Evolutionary conservation across 139 green algal species (phyloP).

Genomic region (Chlamydomonas sp.): DNA sequence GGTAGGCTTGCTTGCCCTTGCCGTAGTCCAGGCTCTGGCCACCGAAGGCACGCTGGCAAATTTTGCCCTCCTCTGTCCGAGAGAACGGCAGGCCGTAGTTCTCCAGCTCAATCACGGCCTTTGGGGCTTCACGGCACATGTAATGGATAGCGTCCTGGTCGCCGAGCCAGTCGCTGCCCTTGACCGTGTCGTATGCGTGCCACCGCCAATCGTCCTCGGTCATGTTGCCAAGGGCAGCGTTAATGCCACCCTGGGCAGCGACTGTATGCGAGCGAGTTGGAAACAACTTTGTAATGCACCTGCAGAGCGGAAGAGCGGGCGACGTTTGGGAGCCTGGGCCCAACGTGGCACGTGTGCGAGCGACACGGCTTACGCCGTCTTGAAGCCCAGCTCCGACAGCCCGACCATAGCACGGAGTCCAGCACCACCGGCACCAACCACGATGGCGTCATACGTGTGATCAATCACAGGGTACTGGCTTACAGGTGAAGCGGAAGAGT

Average conservation of each 20-base stretch:
- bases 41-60: slow-evolving; percentile 99
- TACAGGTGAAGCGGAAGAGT: no score
- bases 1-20: slow-evolving; percentile 88
- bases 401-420: slow-evolving; percentile 96
- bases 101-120: slow-evolving; percentile 97
- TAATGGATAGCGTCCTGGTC: slow-evolving; percentile 91
- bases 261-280: slow-evolving; percentile 99
- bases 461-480: slow-evolving; percentile 91
- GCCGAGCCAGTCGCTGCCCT: slow-evolving; percentile 98
- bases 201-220: slow-evolving; percentile 98
- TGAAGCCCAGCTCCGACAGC: slow-evolving; percentile 94
- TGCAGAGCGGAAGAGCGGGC: slow-evolving; percentile 43
- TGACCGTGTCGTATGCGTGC: slow-evolving; percentile 99
- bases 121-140: slow-evolving; percentile 92
- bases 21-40: slow-evolving; percentile 97
- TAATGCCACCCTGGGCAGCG: slow-evolving; percentile 98
- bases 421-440: slow-evolving; percentile 89
- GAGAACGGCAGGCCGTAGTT: slow-evolving; percentile 98
- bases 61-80: slow-evolving; percentile 97
- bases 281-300: slow-evolving; percentile 99
- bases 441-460: slow-evolving; percentile 97
- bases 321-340: background rate
- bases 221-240: slow-evolving; percentile 99
- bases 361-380: slow-evolving; percentile 89
- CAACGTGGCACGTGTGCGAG: no score